Evolutionary conservation across 2,329 filamentous ascomycete genomes (phyloP), one percentile per base, ranked within the genome.

Genomic region (Paramyrothecium roridum): DNA sequence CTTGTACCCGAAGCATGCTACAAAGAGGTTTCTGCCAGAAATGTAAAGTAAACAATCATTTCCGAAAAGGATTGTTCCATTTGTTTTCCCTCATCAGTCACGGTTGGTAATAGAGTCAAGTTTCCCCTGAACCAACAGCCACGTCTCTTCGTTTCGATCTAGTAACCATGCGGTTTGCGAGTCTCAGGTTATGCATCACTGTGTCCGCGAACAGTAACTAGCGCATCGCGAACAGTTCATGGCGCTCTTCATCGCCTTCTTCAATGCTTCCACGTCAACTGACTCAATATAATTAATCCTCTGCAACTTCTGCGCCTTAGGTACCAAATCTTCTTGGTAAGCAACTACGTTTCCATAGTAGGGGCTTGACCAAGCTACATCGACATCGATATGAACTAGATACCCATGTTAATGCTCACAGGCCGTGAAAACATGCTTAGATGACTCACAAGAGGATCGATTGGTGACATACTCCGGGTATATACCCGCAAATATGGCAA

Each of bases 381-480:
- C 53, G 23, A 55, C 53, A 47, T 52, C 37, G 34, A 55, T 37
- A 43, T 47, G 46, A 16, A 55, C 53, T 55, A 23, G 21, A 3
- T 17, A 47, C 13, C 11, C 17, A 37, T 13, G 46, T 23, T 19
- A 12, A 45, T 45, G 12, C 16, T 45, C 6, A 45, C 16, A 4
- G 7, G n/a, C n/a, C 40, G 16, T n/a, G 40, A 45, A 45, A 45
- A n/a, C n/a, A n/a, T n/a, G n/a, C n/a, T n/a, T n/a, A 17, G 19
- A 45, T 13, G 4, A 55, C 48, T 52, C 37, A 55, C 48, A 37
- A 16, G 48, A 40, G n/a, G 53, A 48, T 10, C 17, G 13, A 34
- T 55, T 55, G 2, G 45, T 52, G 8, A 49, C 48, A 22, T 52
- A 22, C 17, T 50, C 37, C 4, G 55, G 55, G 30, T 56, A 45